phyloP scores from a whole-genome alignment of 306 rosid genomes.

The Cicer chorassanicum region DNA sequence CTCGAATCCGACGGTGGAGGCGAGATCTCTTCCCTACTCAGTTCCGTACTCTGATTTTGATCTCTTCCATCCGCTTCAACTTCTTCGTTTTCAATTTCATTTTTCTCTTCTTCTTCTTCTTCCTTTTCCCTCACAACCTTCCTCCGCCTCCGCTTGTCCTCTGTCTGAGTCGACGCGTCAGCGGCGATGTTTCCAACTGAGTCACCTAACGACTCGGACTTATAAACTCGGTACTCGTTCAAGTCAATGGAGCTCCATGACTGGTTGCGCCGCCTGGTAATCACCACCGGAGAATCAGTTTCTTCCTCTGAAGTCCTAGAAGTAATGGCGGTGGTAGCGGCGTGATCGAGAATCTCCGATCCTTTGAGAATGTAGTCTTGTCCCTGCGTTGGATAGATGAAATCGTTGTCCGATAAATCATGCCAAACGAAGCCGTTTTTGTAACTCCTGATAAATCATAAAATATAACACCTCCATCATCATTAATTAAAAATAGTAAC shows the following conservation, averaged over 20 bases:
- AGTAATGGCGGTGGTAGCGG: neutral
- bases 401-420: constrained; percentile 86
- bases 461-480: neutral
- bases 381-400: constrained; percentile 87
- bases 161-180: constrained; percentile 93
- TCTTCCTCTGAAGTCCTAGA: constrained; percentile 47
- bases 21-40: constrained; percentile 86
- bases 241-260: constrained; percentile 89
- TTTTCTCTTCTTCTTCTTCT: constrained; percentile 36
- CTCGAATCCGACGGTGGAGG: constrained; percentile 99
- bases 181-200: constrained; percentile 71
- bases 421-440: constrained; percentile 96
- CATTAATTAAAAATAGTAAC: neutral
- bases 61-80: constrained; percentile 35
- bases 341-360: constrained; percentile 72
- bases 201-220: constrained; percentile 75
- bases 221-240: constrained; percentile 88
- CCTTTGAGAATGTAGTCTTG: constrained; percentile 94
- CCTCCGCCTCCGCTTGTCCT: constrained; percentile 76
- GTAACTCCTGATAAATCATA: constrained; percentile 62
- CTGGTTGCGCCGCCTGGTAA: constrained; percentile 71
- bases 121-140: constrained; percentile 48
- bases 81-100: constrained; percentile 43
- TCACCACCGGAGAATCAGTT: constrained; percentile 58
- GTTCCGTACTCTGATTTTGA: constrained; percentile 65